Percentiles rank a stretch among this genome's conserved stretches.
Conservation (phyloP, 2,329 filamentous ascomycete genomes). For the Fusarium annulatum region DNA sequence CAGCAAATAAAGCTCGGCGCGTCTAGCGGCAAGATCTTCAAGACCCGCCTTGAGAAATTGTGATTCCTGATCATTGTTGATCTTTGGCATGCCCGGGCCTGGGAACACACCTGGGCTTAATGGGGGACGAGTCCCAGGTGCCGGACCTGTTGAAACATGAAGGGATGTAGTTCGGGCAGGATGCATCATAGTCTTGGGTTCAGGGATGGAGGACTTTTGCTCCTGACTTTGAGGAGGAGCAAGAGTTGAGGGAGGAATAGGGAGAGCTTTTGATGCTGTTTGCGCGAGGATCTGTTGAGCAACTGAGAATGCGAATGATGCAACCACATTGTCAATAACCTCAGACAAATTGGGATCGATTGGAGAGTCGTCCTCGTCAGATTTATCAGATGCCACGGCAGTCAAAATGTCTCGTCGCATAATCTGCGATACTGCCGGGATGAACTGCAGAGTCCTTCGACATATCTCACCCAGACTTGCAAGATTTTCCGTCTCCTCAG, state of each 20-base stretch:
- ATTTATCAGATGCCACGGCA: constrained; percentile 61
- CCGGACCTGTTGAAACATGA: constrained; percentile 52
- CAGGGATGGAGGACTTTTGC: constrained; percentile 70
- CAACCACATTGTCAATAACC: constrained; percentile 78
- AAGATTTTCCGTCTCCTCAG: constrained; percentile 78
- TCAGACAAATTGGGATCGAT: constrained; percentile 57
- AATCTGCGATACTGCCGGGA: constrained; percentile 81
- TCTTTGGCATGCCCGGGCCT: constrained; percentile 56
- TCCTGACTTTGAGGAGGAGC: constrained; percentile 62
- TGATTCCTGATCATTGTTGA: constrained; percentile 54
- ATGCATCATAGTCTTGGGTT: constrained; percentile 78
- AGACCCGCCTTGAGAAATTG: constrained; percentile 72
- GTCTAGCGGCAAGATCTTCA: constrained; percentile 82
- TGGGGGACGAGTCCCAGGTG: constrained; percentile 52
- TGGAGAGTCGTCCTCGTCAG: constrained; percentile 49
- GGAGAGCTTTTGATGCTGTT: constrained; percentile 75
- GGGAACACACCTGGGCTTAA: constrained; percentile 66
- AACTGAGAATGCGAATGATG: constrained; percentile 81
- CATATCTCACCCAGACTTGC: constrained; percentile 87
- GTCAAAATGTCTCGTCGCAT: constrained; percentile 81
- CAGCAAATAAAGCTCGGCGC: constrained; percentile 84
- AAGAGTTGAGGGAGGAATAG: constrained; percentile 71
- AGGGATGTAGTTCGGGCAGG: constrained; percentile 74
- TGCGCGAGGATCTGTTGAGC: constrained; percentile 81
- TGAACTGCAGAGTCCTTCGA: constrained; percentile 83